Conservation (phyloP, 768 basidiomycete genomes). For the Rhizopogon vesiculosus region DNA sequence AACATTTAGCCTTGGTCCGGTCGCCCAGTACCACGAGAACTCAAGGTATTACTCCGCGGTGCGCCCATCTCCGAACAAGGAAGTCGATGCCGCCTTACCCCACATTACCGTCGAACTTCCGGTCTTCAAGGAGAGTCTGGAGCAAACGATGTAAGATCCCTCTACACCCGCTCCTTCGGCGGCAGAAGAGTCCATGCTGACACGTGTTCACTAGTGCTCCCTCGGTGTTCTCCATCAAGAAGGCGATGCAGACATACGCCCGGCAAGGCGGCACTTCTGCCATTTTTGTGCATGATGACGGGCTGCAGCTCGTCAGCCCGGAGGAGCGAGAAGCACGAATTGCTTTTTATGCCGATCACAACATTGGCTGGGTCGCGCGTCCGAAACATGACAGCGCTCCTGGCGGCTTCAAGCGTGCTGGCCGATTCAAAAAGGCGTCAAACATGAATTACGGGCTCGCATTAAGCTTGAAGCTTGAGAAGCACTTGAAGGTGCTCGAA, state of each 20-base stretch:
- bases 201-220: constrained; percentile 43
- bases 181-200: constrained; percentile 9
- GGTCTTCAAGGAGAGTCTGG: constrained; percentile 82
- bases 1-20: constrained; percentile 61
- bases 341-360: constrained; percentile 69
- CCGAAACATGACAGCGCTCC: constrained; percentile 58
- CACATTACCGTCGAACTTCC: constrained; percentile 82
- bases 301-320: constrained; percentile 61
- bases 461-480: constrained; percentile 50
- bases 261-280: constrained; percentile 81
- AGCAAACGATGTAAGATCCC: constrained; percentile 66
- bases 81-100: constrained; percentile 59
- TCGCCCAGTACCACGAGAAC: constrained; percentile 82
- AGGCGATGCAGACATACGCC: constrained; percentile 89
- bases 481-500: constrained; percentile 37
- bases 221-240: constrained; percentile 73
- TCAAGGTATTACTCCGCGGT: constrained; percentile 78
- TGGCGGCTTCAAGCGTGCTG: constrained; percentile 75
- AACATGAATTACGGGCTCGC: constrained; percentile 86
- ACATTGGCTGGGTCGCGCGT: constrained; percentile 82
- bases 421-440: constrained; percentile 87
- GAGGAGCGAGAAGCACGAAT: constrained; percentile 65
- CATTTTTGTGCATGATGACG: constrained; percentile 83
- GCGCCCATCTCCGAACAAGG: constrained; percentile 53
- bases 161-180: not conserved